Conservation (phyloP, 441 rosid species). For the Codiaeum variegatum region DNA sequence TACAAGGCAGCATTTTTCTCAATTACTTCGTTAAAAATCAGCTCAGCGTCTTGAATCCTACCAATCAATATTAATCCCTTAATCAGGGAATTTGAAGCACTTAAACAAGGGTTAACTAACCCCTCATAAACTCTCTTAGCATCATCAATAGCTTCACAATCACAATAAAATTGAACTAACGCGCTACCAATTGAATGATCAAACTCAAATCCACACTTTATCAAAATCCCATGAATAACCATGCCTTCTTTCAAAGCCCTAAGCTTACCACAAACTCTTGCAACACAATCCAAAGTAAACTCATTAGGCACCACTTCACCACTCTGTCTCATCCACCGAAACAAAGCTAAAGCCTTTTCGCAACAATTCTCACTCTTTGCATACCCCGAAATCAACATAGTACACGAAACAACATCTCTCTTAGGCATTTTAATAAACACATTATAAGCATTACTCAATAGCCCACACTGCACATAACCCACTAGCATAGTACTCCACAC, state of each 20-base stretch:
- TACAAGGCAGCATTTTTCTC: constrained; percentile 30
- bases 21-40: constrained; percentile 30
- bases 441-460: constrained; percentile 36
- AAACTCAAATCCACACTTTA: constrained; percentile 42
- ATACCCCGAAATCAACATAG: constrained; percentile 43
- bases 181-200: constrained; percentile 38
- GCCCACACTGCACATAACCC: constrained; percentile 43
- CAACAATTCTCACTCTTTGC: constrained; percentile 32
- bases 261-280: constrained; percentile 38
- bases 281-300: constrained; percentile 45
- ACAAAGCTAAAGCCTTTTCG: constrained; percentile 45
- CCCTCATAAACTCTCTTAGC: constrained; percentile 39
- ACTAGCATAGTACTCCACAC: constrained; percentile 46
- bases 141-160: constrained; percentile 34
- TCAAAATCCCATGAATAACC: constrained; percentile 43
- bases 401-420: constrained; percentile 46
- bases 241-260: constrained; percentile 31
- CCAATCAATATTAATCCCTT: constrained; percentile 30
- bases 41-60: constrained; percentile 44
- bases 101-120: constrained; percentile 28
- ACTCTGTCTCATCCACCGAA: constrained; percentile 34
- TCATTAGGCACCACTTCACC: constrained; percentile 46
- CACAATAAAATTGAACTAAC: constrained; percentile 44
- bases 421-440: constrained; percentile 39
- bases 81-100: constrained; percentile 43